Percentiles rank a stretch among this genome's conserved stretches.
These are phyloP conservation scores for Purpureocillium lavendulum DNA, from an alignment of 2,329 filamentous ascomycete genomes.

Conservation along the genomic window DNA sequence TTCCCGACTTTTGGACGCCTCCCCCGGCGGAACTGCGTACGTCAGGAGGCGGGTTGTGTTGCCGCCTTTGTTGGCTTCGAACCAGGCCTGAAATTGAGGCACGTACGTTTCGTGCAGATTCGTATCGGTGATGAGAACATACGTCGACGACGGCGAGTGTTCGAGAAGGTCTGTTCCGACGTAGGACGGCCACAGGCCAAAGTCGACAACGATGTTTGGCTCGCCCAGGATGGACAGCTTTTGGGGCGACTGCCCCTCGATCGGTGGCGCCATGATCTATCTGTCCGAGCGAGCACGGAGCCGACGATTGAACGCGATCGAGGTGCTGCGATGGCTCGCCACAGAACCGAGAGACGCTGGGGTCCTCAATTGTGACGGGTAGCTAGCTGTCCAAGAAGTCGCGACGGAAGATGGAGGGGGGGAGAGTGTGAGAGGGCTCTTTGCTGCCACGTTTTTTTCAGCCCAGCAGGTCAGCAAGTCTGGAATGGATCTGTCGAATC, in stretches of 20 bases:
- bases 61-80: conserved; percentile 18
- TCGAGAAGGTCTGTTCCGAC: conserved; percentile 73
- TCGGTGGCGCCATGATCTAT: conserved; percentile 15
- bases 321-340: too few species aligned
- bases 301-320: too few species aligned
- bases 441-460: too few species aligned
- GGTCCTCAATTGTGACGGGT: too few species aligned
- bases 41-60: conserved; percentile 62
- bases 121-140: conserved; percentile 93
- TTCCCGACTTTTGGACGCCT: conserved; percentile 85
- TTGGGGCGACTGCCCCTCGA: conserved; percentile 30
- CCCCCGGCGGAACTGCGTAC: conserved; percentile 81
- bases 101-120: conserved; percentile 79
- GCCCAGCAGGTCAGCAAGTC: too few species aligned
- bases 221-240: conserved; percentile 76
- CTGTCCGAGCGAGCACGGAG: too few species aligned
- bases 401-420: too few species aligned
- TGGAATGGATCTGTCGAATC: too few species aligned
- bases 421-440: too few species aligned
- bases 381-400: too few species aligned
- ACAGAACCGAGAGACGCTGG: too few species aligned
- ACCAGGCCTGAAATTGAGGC: conserved; percentile 54
- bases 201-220: conserved; percentile 85
- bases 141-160: conserved; percentile 77
- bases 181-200: conserved; percentile 79